These are phyloP conservation scores for Malus hybrid DNA, from an alignment of 331 rosid species.

Conservation along the genomic window DNA sequence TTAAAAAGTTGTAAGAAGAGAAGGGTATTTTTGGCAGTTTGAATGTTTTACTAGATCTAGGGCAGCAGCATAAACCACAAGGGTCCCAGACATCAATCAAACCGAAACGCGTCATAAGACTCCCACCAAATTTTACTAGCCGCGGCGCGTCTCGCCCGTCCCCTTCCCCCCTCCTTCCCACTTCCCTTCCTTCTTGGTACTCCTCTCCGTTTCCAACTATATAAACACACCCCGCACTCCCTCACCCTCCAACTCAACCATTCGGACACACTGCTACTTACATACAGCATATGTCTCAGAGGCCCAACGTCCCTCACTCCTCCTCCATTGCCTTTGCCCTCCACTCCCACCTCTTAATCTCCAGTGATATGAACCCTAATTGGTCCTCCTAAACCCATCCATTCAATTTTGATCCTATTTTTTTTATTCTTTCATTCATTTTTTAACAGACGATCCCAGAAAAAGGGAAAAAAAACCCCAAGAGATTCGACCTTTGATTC, in stretches of 20 bases:
- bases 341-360: slow-evolving; percentile 47
- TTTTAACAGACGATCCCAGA: not conserved
- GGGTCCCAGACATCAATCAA: not conserved
- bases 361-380: slow-evolving; percentile 34
- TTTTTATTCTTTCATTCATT: not conserved
- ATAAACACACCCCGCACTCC: not conserved
- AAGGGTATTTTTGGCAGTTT: too few species aligned
- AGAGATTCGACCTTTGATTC: not conserved
- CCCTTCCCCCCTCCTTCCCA: not conserved
- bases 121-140: not conserved
- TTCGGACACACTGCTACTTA: not conserved
- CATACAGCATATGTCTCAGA: slow-evolving; percentile 53
- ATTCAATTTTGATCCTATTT: not conserved
- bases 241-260: not conserved
- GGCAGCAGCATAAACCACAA: too few species aligned
- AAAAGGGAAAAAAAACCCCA: not conserved
- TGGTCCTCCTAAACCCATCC: not conserved
- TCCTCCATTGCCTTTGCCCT: slow-evolving; percentile 44
- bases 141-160: not conserved
- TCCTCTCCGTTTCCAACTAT: not conserved
- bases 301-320: slow-evolving; percentile 54
- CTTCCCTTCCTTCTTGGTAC: not conserved
- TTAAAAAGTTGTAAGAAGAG: too few species aligned
- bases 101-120: not conserved
- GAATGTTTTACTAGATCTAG: not conserved